These are phyloP conservation scores for Pleurotus giganteus DNA, from an alignment of 768 basidiomycete genomes.

Conservation along the genomic window DNA sequence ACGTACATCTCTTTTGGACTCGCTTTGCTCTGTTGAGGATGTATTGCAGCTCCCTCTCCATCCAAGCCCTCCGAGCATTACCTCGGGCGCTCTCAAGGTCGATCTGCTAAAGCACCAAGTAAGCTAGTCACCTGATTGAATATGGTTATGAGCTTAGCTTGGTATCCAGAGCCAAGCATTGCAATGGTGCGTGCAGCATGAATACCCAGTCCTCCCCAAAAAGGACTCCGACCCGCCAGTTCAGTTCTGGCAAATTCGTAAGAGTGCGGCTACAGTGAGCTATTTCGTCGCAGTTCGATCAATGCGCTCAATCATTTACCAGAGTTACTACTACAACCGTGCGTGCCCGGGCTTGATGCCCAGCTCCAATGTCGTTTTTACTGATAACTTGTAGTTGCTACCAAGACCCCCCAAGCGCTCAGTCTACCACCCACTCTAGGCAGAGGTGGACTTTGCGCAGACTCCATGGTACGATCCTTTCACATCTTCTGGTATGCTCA, in stretches of 20 bases:
- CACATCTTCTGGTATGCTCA: not conserved
- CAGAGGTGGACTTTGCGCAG: constrained; percentile 83
- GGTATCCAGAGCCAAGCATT: constrained; percentile 68
- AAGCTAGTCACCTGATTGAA: not conserved
- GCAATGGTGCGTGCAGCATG: constrained; percentile 81
- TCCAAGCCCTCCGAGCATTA: constrained; percentile 68
- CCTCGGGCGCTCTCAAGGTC: constrained; percentile 63
- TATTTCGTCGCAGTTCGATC: not conserved
- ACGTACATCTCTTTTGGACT: constrained; percentile 68
- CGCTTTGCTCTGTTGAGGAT: constrained; percentile 66
- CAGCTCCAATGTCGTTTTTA: constrained; percentile 5
- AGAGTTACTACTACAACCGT: constrained; percentile 74
- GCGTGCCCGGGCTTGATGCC: constrained; percentile 21
- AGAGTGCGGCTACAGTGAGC: constrained; percentile 50
- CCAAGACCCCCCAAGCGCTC: constrained; percentile 68
- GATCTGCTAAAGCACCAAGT: constrained; percentile 86
- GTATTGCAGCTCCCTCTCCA: constrained; percentile 69
- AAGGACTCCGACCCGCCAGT: constrained; percentile 68
- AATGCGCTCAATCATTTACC: not conserved
- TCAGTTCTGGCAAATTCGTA: constrained; percentile 85
- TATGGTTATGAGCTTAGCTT: not conserved
- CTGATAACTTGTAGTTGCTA: constrained; percentile 53
- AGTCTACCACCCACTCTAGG: constrained; percentile 58
- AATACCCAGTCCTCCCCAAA: constrained; percentile 74
- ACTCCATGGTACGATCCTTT: constrained; percentile 68